Evolutionary conservation across 2,329 filamentous ascomycete genomes (phyloP).

Genomic region (Talaromyces sp.): DNA sequence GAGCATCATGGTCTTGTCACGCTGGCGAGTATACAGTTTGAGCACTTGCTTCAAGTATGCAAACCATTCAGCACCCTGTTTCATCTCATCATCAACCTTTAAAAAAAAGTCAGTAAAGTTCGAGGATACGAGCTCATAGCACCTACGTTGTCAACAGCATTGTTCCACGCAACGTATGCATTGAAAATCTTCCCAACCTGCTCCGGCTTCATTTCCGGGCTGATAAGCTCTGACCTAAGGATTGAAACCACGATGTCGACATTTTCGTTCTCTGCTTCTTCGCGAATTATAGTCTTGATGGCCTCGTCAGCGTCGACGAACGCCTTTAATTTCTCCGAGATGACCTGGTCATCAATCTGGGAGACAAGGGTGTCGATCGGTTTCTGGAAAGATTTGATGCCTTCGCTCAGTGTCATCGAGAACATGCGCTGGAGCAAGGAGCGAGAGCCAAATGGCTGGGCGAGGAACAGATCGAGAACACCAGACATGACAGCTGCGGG

Average conservation of each 20-base stretch:
- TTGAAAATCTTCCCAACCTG: slow-evolving; percentile 87
- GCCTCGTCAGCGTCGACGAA: slow-evolving; percentile 73
- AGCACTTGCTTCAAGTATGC: slow-evolving; percentile 91
- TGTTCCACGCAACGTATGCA: slow-evolving; percentile 93
- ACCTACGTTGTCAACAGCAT: slow-evolving; percentile 74
- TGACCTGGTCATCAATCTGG: slow-evolving; percentile 75
- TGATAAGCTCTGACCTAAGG: slow-evolving; percentile 69
- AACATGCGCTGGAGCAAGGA: slow-evolving; percentile 94
- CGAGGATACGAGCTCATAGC: slow-evolving; percentile 16
- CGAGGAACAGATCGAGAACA: slow-evolving; percentile 88
- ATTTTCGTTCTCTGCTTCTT: slow-evolving; percentile 66
- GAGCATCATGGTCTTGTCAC: slow-evolving; percentile 97
- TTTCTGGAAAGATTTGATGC: slow-evolving; percentile 78
- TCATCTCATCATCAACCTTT: slow-evolving; percentile 73
- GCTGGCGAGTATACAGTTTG: slow-evolving; percentile 83
- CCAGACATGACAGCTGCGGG: slow-evolving; percentile 96
- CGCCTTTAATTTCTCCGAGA: slow-evolving; percentile 73
- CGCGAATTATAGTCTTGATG: slow-evolving; percentile 67
- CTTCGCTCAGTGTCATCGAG: slow-evolving; percentile 82
- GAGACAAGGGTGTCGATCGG: slow-evolving; percentile 71
- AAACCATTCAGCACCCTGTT: slow-evolving; percentile 84
- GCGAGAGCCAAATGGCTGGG: slow-evolving; percentile 85
- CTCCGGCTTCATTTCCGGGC: slow-evolving; percentile 63
- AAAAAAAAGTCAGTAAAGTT: slow-evolving; percentile 4
- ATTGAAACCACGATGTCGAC: slow-evolving; percentile 84